phyloP scores from a whole-genome alignment of 116 monocot species.

The Posidonia oceanica region DNA sequence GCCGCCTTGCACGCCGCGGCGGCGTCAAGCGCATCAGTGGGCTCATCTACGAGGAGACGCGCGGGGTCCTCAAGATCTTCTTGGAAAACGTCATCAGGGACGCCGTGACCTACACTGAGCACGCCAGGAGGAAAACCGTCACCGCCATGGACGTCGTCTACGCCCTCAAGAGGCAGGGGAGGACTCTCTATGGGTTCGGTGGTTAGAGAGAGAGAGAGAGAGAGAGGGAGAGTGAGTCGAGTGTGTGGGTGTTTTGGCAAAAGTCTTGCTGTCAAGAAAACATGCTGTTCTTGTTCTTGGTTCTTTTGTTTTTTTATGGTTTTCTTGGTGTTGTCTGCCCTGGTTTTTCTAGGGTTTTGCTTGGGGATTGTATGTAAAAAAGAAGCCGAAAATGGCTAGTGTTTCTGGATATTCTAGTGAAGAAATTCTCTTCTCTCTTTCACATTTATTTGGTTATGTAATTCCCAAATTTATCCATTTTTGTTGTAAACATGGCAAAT shows the following conservation, averaged over 20 bases:
- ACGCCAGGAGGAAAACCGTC: conserved; percentile 62
- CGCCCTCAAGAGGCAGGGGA: conserved; percentile 71
- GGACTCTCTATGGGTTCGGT: conserved; percentile 73
- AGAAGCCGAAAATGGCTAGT: too few relatives aligned
- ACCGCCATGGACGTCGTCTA: conserved; percentile 89
- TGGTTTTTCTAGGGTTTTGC: too few relatives aligned
- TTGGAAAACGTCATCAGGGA: conserved; percentile 69
- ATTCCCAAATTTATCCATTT: too few relatives aligned
- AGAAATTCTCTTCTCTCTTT: too few relatives aligned
- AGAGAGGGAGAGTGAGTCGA: not conserved
- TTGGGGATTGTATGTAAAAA: too few relatives aligned
- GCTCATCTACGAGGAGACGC: conserved; percentile 42
- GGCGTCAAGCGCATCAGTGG: conserved; percentile 26
- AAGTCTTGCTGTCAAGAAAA: conserved; percentile 10
- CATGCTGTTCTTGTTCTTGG: not conserved
- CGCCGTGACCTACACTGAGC: conserved; percentile 67
- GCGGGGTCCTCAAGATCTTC: conserved; percentile 66
- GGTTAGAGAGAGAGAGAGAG: conserved; percentile 15
- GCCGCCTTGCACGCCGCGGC: not conserved
- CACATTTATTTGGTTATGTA: too few relatives aligned
- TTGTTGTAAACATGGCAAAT: too few relatives aligned
- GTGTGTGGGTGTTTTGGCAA: too few relatives aligned
- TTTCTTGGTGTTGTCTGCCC: not conserved
- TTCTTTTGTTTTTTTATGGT: not conserved
- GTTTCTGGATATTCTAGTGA: too few relatives aligned